Evolutionary conservation across 2,329 filamentous ascomycete genomes (phyloP), one percentile per base, ranked within the genome.

Genomic region (Penicillium sp.): DNA sequence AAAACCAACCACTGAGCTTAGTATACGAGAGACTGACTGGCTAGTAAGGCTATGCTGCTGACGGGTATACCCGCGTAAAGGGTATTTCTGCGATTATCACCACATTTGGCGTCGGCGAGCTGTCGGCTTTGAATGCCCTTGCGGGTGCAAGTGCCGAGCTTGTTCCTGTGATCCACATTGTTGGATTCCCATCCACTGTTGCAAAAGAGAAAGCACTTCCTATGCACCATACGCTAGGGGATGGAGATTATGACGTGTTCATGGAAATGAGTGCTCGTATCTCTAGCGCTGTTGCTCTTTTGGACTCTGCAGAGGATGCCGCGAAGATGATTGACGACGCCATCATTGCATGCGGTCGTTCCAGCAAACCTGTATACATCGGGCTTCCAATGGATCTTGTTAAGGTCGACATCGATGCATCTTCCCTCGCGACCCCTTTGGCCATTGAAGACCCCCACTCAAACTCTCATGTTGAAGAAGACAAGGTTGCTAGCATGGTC

Each of bases 381-480:
- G 86, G 86, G 68, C 76, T 94, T 12, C 89, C 90, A 1, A 88
- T 87, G 23, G 89, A 95, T 66, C 88, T 93, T 78, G 86, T 88
- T 7, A 76, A 85, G 62, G 81, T 84, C 68, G 88, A 90, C 71
- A 74, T 94, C 15, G 86, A 91, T 66, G 88, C 87, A 30, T 80
- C 81, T 32, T 76, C 84, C 5, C 79, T 95, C 9, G 78, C 84
- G 13, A 84, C 76, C 0, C 83, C 84, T 0, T 83, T 95, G 46
- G 80, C 89, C 63, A 72, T 43, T 21, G 36, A 75, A 2, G 82
- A 83, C 50, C 80, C 83, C 1, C 52, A 66, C n/a, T 91, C 91
- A 62, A 82, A 90, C 18, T 61, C 43, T 13, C 7, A 10, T 2
- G 37, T 9, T 10, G 18, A 33, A 17, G 51, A 91, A 87, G 17